Evolutionary conservation across 176 grass and related monocot species (phyloP), one percentile per base, ranked within the genome.

Genomic region (Canna indica): DNA sequence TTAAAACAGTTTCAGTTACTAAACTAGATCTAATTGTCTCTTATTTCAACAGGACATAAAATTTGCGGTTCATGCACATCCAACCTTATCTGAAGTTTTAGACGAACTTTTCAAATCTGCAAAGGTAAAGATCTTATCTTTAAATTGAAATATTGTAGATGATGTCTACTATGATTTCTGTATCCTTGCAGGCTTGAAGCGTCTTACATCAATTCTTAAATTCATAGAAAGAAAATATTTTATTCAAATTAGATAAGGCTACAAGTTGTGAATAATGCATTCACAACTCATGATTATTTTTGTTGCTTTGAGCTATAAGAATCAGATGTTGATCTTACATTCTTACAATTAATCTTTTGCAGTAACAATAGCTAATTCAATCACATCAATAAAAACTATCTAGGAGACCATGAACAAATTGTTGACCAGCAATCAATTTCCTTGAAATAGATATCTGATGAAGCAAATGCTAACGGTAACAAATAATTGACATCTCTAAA

Each of bases 41-140:
- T 25, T 68, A 62, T 67, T 38, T 3, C 1, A 74, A 74, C 75
- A 96, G 88, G 91, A 96, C 36, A 78, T 91, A 42, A 88, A 96
- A 73, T 80, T 86, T 71, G 88, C 78, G 44, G 85, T 96, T 63
- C 91, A 96, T 48, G 88, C 88, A 8, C 91, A 91, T 77, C 91
- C 91, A 68, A 96, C 91, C 10, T 81, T 96, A 48, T 96, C 91
- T 0, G 85, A 96, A 79, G 91, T 96, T 58, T 75, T 91, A 16
- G 85, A 96, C 32, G 91, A 96, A 70, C 88, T 96, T 73, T 96
- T 91, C 85, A 96, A 88, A 84, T 83, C 85, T 59, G 85, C 87
- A 10, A 88, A 91, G 91, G 88, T 95, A 90, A 46, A 12, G 10
- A 28, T 31, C 68, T 52, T 27, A 70, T 50, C 16, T 20, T 31